Evolutionary conservation across 2,329 filamentous ascomycete species (phyloP), one percentile per base, ranked within the genome.

Genomic region (Trichoderma polysporum): DNA sequence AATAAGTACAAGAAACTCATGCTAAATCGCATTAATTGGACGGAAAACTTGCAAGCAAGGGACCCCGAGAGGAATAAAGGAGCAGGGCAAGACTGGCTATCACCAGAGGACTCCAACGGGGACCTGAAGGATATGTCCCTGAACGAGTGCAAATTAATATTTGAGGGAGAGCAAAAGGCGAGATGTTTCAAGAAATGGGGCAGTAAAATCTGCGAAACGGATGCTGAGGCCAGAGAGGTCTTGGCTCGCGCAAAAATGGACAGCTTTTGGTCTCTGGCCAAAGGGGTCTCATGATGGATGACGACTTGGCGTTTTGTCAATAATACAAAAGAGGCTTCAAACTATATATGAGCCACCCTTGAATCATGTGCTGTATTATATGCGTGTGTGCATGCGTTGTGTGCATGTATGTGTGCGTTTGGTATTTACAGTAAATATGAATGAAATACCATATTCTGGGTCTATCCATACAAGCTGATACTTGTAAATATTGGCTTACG

Each of bases 21-120:
- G 92, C 83, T 96, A 50, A 90, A 94, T 72, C 93, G 95, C 56
- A 93, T 98, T 74, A 91, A 97, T 77, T 99, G 96, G 95, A 91
- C 91, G 2, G 94, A 98, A 76, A 97, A 97, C 72, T 86, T 88
- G 0, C 88, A 89, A 2, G 90, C 93, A 0, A 84, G 84, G 45
- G 81, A 88, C 49, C 84, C 84, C 58, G 84, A 88, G 68, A 85
- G 84, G 41, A 89, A 89, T 66, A 83, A 85, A 66, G 87, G 86
- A 67, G 85, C 86, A 1, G 83, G 89, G 54, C 88, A 88, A 19
- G 83, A 89, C 52, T 97, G 93, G 93, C 83, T 97, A 56, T 86
- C 90, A 68, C 88, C 92, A 1, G 87, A 95, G 74, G 90, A 94
- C 74, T 91, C 93, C 67, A 84, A 88, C 10, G 93, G 93, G 2